These are phyloP conservation scores for Fusarium sp. DNA, from an alignment of 2,329 filamentous ascomycete species.

Conservation along the genomic window DNA sequence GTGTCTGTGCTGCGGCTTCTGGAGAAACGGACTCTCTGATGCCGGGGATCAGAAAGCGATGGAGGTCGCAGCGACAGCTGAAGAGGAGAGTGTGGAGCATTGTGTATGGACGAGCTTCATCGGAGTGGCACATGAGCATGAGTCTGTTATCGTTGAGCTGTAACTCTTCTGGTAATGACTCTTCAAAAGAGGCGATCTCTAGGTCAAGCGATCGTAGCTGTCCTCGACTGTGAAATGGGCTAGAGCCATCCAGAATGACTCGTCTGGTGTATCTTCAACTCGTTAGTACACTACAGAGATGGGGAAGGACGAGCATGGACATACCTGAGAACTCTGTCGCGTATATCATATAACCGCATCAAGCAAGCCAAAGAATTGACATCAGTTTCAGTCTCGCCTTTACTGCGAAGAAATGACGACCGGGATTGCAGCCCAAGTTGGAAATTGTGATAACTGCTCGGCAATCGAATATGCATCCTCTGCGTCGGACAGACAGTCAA, in stretches of 20 bases:
- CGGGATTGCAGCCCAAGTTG: conserved; percentile 37
- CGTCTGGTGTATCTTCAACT: conserved; percentile 34
- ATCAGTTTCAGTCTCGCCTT: neutral
- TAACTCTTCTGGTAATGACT: conserved; percentile 33
- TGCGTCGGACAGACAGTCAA: conserved; percentile 39
- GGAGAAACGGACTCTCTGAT: conserved; percentile 37
- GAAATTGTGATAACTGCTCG: conserved; percentile 40
- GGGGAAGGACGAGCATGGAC: accelerated
- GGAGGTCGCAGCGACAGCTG: conserved; percentile 39
- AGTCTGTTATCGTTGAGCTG: conserved; percentile 26
- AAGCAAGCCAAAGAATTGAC: conserved; percentile 34
- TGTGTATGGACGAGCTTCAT: conserved; percentile 33
- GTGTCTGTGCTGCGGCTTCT: conserved; percentile 21
- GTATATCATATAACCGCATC: conserved; percentile 34
- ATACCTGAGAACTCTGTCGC: conserved; percentile 37
- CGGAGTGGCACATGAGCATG: conserved; percentile 40
- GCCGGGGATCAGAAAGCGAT: conserved; percentile 39
- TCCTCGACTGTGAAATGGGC: conserved; percentile 25
- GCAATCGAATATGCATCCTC: conserved; percentile 40
- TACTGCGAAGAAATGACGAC: conserved; percentile 20
- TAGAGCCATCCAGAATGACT: conserved; percentile 26
- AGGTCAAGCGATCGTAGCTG: conserved; percentile 24
- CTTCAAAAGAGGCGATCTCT: conserved; percentile 31
- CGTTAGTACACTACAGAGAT: too few relatives aligned
- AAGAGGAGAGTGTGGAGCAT: conserved; percentile 29